These are phyloP conservation scores for Climacium dendroides DNA, from an alignment of 225 moss, liverwort and hornwort genomes.

Conservation along the genomic window DNA sequence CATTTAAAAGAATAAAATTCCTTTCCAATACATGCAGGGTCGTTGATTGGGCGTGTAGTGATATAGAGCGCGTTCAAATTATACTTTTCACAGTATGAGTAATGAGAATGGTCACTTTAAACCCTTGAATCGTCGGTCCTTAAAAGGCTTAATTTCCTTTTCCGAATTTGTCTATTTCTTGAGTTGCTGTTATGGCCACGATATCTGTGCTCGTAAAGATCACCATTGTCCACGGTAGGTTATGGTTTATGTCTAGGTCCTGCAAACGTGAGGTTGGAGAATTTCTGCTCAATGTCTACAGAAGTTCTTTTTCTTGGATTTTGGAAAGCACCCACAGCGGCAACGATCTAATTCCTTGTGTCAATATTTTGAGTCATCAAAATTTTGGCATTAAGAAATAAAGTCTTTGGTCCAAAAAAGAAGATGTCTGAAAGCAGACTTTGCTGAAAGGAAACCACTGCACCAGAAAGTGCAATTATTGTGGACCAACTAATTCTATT, in stretches of 20 bases:
- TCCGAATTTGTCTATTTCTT: neutral
- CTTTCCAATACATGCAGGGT: neutral
- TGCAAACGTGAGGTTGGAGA: neutral
- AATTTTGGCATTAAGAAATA: neutral
- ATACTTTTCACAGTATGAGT: neutral
- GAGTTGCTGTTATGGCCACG: no score
- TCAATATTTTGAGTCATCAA: neutral
- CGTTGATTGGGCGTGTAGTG: no score
- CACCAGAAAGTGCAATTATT: neutral
- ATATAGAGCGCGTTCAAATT: neutral
- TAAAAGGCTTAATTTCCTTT: neutral
- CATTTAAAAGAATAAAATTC: neutral
- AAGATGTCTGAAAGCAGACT: neutral
- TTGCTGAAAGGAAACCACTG: neutral
- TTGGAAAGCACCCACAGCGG: no score
- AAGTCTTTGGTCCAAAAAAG: neutral
- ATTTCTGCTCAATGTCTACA: neutral
- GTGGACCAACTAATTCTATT: neutral
- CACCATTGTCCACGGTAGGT: neutral
- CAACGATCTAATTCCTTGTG: neutral
- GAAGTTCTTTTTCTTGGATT: neutral
- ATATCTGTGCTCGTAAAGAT: neutral
- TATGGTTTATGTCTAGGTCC: neutral
- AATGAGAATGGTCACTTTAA: neutral
- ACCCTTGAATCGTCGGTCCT: neutral